These are phyloP conservation scores for Macroventuria anomochaeta DNA, from an alignment of 2,329 filamentous ascomycete genomes.

Conservation along the genomic window DNA sequence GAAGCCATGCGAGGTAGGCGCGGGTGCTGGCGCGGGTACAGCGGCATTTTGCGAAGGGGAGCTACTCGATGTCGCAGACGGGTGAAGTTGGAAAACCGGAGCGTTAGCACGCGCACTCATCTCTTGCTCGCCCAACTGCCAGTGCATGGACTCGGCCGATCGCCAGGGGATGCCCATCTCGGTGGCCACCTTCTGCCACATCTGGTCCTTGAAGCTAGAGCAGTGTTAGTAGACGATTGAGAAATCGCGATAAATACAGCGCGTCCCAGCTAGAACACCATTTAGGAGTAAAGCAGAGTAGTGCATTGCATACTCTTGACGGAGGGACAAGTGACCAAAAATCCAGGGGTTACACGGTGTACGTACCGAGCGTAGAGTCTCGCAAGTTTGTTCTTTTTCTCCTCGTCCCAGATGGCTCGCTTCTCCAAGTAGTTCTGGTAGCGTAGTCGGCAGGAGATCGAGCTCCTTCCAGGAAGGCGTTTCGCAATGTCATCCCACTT, in stretches of 20 bases:
- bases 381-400: slow-evolving; percentile 95
- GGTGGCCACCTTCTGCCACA: slow-evolving; percentile 95
- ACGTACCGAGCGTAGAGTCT: slow-evolving; percentile 89
- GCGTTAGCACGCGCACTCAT: slow-evolving; percentile 94
- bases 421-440: slow-evolving; percentile 98
- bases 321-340: not conserved
- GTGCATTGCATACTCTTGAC: not conserved
- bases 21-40: slow-evolving; percentile 34
- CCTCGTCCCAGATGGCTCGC: slow-evolving; percentile 93
- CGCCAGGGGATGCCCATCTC: slow-evolving; percentile 96
- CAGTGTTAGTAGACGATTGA: slow-evolving; percentile 29
- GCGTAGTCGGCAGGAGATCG: slow-evolving; percentile 91
- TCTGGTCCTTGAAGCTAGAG: slow-evolving; percentile 89
- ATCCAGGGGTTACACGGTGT: slow-evolving; percentile 14
- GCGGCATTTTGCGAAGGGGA: slow-evolving; percentile 39
- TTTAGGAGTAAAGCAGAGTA: not conserved
- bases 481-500: slow-evolving; percentile 99
- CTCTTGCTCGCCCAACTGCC: slow-evolving; percentile 90
- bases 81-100: slow-evolving; percentile 72
- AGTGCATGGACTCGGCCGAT: slow-evolving; percentile 97
- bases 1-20: slow-evolving; percentile 41
- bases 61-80: slow-evolving; percentile 43
- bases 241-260: not conserved
- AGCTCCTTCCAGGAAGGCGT: slow-evolving; percentile 84
- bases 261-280: no score